phyloP scores from a whole-genome alignment of 495 filamentous ascomycete species.

The Penicillium fimorum region DNA sequence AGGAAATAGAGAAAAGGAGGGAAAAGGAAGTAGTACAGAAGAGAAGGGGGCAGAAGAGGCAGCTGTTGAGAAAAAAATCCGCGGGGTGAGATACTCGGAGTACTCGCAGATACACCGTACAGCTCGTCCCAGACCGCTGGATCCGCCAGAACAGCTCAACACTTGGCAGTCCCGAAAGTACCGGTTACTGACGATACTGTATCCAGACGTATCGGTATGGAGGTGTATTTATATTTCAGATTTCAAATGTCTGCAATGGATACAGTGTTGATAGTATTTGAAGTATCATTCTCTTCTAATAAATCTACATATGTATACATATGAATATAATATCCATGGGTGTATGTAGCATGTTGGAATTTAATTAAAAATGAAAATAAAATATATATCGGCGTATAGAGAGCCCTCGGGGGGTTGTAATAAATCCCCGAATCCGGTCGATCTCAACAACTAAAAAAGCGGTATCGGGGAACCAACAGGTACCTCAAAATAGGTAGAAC shows the following conservation, averaged over 20 bases:
- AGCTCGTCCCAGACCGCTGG: constrained; percentile 24
- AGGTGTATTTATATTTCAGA: not conserved
- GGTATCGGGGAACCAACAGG: not conserved
- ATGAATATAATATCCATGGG: no score
- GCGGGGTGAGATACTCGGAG: constrained; percentile 24
- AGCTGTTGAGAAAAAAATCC: constrained; percentile 30
- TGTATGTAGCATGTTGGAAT: no score
- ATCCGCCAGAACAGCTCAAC: constrained; percentile 22
- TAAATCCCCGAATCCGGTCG: no score
- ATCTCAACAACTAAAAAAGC: not conserved
- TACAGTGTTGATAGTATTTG: no score
- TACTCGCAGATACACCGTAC: constrained; percentile 38
- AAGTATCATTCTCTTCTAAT: no score
- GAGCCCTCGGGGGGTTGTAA: no score
- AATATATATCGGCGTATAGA: no score
- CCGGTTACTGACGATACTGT: constrained; percentile 27
- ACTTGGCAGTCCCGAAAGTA: constrained; percentile 31
- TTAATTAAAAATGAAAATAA: no score
- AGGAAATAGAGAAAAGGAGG: constrained; percentile 13
- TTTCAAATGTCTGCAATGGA: no score
- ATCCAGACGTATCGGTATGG: not conserved
- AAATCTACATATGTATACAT: no score
- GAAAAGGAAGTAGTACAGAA: constrained; percentile 20
- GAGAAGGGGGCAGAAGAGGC: constrained; percentile 21
- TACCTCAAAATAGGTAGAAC: not conserved